Conservation (phyloP, 169 alveolate genomes). For the Babesia caballi region DNA sequence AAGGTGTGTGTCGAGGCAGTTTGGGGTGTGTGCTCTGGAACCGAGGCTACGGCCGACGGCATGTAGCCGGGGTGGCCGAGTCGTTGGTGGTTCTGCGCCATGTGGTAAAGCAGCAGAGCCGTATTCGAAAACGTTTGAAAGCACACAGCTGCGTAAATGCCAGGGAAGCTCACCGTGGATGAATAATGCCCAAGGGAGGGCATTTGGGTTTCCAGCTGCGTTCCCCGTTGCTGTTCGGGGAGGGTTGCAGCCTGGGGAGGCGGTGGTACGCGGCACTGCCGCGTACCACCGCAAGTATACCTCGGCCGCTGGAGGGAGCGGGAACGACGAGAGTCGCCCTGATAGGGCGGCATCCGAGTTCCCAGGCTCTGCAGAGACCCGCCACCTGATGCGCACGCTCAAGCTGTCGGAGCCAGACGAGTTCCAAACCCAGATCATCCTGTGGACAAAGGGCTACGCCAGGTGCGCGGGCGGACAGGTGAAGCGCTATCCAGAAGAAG, state of each 20-base stretch:
- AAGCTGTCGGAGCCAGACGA: slow-evolving; percentile 12
- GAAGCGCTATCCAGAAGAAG: background rate
- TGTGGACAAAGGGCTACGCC: slow-evolving; percentile 12
- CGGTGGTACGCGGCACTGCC: background rate
- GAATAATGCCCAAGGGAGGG: background rate
- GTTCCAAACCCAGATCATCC: background rate
- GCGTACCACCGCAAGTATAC: background rate
- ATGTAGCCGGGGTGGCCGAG: background rate
- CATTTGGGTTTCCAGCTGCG: background rate
- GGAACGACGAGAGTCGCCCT: background rate
- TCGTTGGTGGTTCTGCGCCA: background rate
- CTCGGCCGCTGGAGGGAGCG: background rate
- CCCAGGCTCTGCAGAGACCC: slow-evolving; percentile 1
- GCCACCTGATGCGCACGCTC: slow-evolving; percentile 2
- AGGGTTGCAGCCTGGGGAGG: background rate
- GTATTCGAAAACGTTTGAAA: too few species aligned
- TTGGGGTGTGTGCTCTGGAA: background rate
- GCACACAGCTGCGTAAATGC: background rate
- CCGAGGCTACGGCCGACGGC: background rate
- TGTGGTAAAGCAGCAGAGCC: background rate
- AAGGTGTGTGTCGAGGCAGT: too few species aligned
- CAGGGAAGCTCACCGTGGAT: background rate
- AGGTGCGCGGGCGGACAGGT: background rate
- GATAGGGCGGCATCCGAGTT: background rate
- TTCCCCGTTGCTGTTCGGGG: background rate